Conservation (phyloP, 2,329 filamentous ascomycete species). For the Epicoccum nigrum region DNA sequence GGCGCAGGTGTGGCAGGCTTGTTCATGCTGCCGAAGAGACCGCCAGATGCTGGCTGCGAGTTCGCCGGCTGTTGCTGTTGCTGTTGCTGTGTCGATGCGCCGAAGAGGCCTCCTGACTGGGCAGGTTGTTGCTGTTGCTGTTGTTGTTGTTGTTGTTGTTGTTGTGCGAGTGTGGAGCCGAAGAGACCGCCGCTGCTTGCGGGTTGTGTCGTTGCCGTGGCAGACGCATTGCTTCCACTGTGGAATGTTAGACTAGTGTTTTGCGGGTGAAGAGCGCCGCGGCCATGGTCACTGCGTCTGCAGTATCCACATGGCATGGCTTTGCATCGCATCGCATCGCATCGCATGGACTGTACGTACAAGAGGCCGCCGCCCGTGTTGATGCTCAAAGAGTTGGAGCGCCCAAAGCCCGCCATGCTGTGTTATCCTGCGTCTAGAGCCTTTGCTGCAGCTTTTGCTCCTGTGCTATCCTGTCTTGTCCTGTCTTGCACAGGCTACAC, state of each 20-base stretch:
- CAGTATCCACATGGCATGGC: slow-evolving; percentile 11
- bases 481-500: background rate
- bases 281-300: slow-evolving; percentile 11
- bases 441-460: background rate
- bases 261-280: slow-evolving; percentile 5
- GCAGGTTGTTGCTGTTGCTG: no score
- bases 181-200: slow-evolving; percentile 42
- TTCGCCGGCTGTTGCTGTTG: slow-evolving; percentile 20
- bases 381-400: slow-evolving; percentile 59
- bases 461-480: no score
- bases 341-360: slow-evolving; percentile 45
- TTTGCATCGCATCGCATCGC: background rate
- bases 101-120: slow-evolving; percentile 35
- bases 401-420: slow-evolving; percentile 52
- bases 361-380: slow-evolving; percentile 60
- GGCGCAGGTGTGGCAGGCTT: slow-evolving; percentile 38
- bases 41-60: slow-evolving; percentile 32
- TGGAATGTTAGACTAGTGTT: slow-evolving; percentile 32
- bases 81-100: slow-evolving; percentile 16
- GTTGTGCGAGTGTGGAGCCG: slow-evolving; percentile 37
- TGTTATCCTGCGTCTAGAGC: background rate
- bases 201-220: slow-evolving; percentile 31
- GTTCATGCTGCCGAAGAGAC: slow-evolving; percentile 47
- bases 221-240: slow-evolving; percentile 39
- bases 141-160: no score